Percentiles rank a stretch among this genome's conserved stretches.
Conservation (phyloP, 257 asterid genomes). For the Cynanchum wilfordii region DNA sequence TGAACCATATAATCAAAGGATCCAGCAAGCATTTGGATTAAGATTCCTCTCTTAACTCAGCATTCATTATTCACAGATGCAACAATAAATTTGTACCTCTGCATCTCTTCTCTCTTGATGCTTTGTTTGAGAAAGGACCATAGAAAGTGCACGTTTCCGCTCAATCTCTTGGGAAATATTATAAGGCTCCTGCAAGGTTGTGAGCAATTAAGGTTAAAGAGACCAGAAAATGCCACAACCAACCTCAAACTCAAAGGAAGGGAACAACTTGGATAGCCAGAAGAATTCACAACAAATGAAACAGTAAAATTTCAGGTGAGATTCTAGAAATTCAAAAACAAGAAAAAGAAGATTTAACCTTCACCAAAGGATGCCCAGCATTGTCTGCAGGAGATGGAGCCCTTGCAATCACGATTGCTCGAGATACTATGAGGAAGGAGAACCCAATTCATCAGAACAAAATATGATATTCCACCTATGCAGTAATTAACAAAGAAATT, state of each 20-base stretch:
- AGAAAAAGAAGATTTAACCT: slow-evolving; percentile 36
- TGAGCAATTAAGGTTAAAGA: slow-evolving; percentile 19
- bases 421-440: slow-evolving; percentile 41
- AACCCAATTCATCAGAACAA: slow-evolving; percentile 14
- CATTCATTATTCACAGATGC: background rate
- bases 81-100: slow-evolving; percentile 47
- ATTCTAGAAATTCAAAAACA: background rate
- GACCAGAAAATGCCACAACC: slow-evolving; percentile 15
- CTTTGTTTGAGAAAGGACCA: slow-evolving; percentile 93
- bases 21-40: background rate
- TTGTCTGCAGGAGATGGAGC: slow-evolving; percentile 66
- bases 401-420: slow-evolving; percentile 66
- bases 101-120: slow-evolving; percentile 89
- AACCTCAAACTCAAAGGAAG: background rate
- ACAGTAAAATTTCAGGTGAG: background rate
- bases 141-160: slow-evolving; percentile 73
- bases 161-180: slow-evolving; percentile 75
- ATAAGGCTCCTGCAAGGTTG: slow-evolving; percentile 60
- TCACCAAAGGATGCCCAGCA: slow-evolving; percentile 64
- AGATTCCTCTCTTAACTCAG: background rate
- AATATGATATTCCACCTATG: background rate
- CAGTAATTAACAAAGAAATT: background rate
- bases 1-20: background rate
- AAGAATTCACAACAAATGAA: background rate
- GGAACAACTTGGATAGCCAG: background rate